Base-by-base conservation (phyloP, 208 protist species). In the Crithidia sp. region DNA sequence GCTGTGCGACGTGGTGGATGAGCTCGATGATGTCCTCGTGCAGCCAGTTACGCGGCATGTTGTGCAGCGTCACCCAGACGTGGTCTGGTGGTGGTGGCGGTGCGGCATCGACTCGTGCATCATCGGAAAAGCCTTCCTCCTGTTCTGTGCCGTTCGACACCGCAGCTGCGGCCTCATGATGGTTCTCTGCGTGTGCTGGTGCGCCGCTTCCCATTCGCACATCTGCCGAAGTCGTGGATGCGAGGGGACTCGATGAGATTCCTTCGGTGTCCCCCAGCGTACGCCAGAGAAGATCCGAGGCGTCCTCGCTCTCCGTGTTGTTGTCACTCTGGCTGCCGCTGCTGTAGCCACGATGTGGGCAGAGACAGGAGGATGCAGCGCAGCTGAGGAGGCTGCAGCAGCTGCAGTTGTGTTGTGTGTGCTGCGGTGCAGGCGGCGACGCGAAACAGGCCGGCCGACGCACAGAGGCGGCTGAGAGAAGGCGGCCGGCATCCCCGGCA, bases 1-100 rank as follows among this genome's bases (percentile, higher is more conserved):
- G 83, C 19, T 81, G 69, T 28, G 88, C 92, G 13, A 94, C 81
- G 19, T 90, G 83, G 47, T 94, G 77, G n/a, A 96, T 80, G 75
- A 96, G 89, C 56, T 94, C 72, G 13, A 93, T 72, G 16, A 96
- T 84, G 28, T 96, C 89, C 40, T 96, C 92, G 58, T 94, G 84
- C 67, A 96, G 69, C 89, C 92, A 96, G 65, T 86, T 91, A 4
- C 77, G 69, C 3, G 92, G 92, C 77, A 92, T 59, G 64, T 92
- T 91, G 76, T 96, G 89, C 39, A 96, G 66, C 52, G 81, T 53
- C 4, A 95, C 78, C 74, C 74, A 79, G 17, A 74, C 74, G 28
- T 62, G 19, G 10, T 50, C 52, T 4, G 64, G 36, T 28, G 4
- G 4, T 17, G 4, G 4, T 17, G 28, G 50, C 6, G 37, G 9